phyloP scores from a whole-genome alignment of 1,139 yeast species.

The Diutina siamensis region DNA sequence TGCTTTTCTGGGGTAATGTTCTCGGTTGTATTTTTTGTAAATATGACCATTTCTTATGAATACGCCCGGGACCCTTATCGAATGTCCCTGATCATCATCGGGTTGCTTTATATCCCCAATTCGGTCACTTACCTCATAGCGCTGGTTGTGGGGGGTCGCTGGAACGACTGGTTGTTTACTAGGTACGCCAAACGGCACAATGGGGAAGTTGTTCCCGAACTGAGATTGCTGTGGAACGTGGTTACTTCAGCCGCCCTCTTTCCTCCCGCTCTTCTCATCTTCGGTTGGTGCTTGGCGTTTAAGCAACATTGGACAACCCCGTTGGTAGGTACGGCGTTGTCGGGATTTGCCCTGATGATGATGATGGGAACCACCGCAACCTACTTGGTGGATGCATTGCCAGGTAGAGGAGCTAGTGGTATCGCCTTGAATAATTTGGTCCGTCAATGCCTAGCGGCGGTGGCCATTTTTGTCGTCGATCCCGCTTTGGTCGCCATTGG shows the following conservation, averaged over 20 bases:
- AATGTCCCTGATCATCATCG: conserved; percentile 54
- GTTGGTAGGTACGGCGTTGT: conserved; percentile 65
- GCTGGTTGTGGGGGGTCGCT: conserved; percentile 65
- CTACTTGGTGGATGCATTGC: conserved; percentile 72
- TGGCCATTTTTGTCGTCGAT: conserved; percentile 63
- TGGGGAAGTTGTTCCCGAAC: conserved; percentile 64
- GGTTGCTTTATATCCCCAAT: conserved; percentile 73
- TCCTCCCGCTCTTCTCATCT: conserved; percentile 58
- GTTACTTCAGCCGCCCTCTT: conserved; percentile 49
- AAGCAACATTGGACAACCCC: conserved; percentile 67
- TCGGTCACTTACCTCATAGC: conserved; percentile 69
- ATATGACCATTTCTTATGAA: conserved; percentile 57
- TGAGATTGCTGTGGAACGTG: conserved; percentile 68
- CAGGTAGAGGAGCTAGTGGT: conserved; percentile 85
- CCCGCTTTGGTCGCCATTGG: conserved; percentile 57
- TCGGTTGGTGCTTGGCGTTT: conserved; percentile 72
- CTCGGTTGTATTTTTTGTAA: conserved; percentile 59
- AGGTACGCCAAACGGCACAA: conserved; percentile 44
- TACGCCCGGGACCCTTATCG: conserved; percentile 60
- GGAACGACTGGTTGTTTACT: conserved; percentile 56
- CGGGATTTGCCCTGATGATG: conserved; percentile 78
- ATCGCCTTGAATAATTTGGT: conserved; percentile 72
- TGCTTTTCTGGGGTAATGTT: conserved; percentile 57
- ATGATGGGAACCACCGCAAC: conserved; percentile 75
- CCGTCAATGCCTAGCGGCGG: conserved; percentile 64